Evolutionary conservation across 1,284 basidiomycete species (phyloP).

Genomic region (Microstroma glucosiphilum): DNA sequence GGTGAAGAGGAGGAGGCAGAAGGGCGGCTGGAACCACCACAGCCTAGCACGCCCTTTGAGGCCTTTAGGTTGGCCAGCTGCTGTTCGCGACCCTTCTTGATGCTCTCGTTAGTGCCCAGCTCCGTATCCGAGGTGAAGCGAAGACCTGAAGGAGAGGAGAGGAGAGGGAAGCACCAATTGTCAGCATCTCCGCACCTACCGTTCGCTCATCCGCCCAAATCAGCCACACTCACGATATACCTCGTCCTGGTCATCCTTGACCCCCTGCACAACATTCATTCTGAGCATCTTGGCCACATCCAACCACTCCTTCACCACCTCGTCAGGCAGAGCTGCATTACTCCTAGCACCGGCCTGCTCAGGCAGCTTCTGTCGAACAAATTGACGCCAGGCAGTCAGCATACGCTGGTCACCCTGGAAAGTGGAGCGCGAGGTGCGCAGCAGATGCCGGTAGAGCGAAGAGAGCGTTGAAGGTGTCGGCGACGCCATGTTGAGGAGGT

Average conservation of each 20-base stretch:
- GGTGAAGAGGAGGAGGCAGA: slow-evolving; percentile 7
- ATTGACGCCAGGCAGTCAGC: slow-evolving; percentile 27
- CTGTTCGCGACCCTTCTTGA: slow-evolving; percentile 31
- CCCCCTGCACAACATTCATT: slow-evolving; percentile 48
- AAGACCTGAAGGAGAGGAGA: slow-evolving; percentile 21
- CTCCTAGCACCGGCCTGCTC: not conserved
- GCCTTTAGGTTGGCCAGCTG: slow-evolving; percentile 37
- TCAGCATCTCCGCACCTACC: too few relatives aligned
- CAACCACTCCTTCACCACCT: slow-evolving; percentile 38
- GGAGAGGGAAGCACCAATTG: not conserved
- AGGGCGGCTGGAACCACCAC: slow-evolving; percentile 3
- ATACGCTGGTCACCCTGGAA: slow-evolving; percentile 35
- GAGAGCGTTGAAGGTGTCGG: not conserved
- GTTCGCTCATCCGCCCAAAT: too few relatives aligned
- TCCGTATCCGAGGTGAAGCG: slow-evolving; percentile 45
- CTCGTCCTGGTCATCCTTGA: slow-evolving; percentile 24
- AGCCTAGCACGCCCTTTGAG: slow-evolving; percentile 27
- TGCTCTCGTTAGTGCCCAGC: slow-evolving; percentile 46
- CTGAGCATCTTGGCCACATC: slow-evolving; percentile 39
- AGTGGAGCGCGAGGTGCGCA: slow-evolving; percentile 38
- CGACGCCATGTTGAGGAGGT: not conserved
- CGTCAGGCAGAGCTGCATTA: slow-evolving; percentile 33
- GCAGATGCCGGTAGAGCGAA: slow-evolving; percentile 37
- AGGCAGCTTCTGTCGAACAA: slow-evolving; percentile 32
- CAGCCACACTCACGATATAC: slow-evolving; percentile 22